Base-by-base conservation (phyloP, 352 stramenopile species). In the Stramenopiles sp. region DNA sequence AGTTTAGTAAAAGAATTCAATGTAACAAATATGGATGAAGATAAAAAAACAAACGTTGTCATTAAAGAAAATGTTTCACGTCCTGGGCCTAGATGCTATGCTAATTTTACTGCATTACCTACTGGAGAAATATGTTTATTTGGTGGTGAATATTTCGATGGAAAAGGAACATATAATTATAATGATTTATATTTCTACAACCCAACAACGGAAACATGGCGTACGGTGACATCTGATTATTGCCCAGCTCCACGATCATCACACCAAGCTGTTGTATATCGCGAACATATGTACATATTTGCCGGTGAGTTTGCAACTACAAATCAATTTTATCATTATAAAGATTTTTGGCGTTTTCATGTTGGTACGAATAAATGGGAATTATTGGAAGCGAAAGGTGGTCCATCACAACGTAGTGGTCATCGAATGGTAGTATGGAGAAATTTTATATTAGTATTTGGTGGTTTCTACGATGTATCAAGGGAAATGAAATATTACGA, bases 281-380 rank as follows among this genome's bases (percentile, higher is more conserved):
- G 94, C 81, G 91, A 98, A 83, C 86, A 93, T 73, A 81, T 98
- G 0, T 99, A 98, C 81, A 87, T 99, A 0, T 97, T 98, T 85
- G 95, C 95, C 73, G 95, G 95, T 31, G 95, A 99, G 84, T 93
- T 98, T 79, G 93, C 93, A 0, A 97, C 91, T 1, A 89, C 91
- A 0, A 93, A 98, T 80, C 91, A 98, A 84, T 99, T 98, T 86
- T 91, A 98, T 85, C 95, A 99, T 86, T 98, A 98, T 85, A 82
- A 89, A 30, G 93, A 98, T 80, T 86, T 94, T 31, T 95, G 90
- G 90, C 81, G 88, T 32, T 80, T 97, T 63, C 88, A 97, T 81
- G 80, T 97, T 0, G 97, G 97, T 81, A 96, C 89, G 0, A 94
- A 97, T 79, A 86, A 86, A 33, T 98, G 94, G 94, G 88, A 94